These are phyloP conservation scores for Phymatotrichopsis omnivora DNA, from an alignment of 2,329 filamentous ascomycete genomes.

Conservation along the genomic window DNA sequence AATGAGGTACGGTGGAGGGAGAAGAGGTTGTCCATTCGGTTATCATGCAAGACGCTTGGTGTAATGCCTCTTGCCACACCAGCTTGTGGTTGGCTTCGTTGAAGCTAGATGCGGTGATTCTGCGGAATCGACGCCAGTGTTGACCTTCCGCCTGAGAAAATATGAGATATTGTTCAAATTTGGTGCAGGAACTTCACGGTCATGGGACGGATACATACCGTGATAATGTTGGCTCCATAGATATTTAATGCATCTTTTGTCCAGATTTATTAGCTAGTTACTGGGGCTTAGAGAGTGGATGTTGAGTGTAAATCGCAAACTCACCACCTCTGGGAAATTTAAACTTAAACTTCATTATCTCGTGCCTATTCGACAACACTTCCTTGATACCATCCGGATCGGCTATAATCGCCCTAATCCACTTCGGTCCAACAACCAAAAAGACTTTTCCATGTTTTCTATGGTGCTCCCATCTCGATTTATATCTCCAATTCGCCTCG, in stretches of 20 bases:
- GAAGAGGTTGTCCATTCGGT: background rate
- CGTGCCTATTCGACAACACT: slow-evolving; percentile 54
- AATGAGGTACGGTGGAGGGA: background rate
- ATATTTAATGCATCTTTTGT: too few species aligned
- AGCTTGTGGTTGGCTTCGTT: slow-evolving; percentile 60
- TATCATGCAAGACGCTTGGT: slow-evolving; percentile 10
- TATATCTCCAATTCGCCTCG: slow-evolving; percentile 48
- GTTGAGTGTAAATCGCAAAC: background rate
- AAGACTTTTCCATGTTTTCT: slow-evolving; percentile 54
- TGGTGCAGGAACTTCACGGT: background rate
- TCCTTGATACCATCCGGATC: slow-evolving; percentile 57
- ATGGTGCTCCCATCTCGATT: slow-evolving; percentile 49
- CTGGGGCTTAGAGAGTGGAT: too few species aligned
- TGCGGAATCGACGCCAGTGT: slow-evolving; percentile 62
- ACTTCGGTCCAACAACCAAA: slow-evolving; percentile 50
- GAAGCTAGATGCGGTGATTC: slow-evolving; percentile 60
- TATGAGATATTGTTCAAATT: too few species aligned
- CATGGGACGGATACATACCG: slow-evolving; percentile 28
- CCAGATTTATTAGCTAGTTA: too few species aligned
- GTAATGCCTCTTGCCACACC: slow-evolving; percentile 11
- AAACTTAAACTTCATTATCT: slow-evolving; percentile 59
- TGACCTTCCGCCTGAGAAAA: slow-evolving; percentile 48
- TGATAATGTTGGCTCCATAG: slow-evolving; percentile 63
- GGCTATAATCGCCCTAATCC: slow-evolving; percentile 46
- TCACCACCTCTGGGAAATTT: too few species aligned